phyloP scores from a whole-genome alignment of 495 filamentous ascomycete species.

The Penicillium pulvis region DNA sequence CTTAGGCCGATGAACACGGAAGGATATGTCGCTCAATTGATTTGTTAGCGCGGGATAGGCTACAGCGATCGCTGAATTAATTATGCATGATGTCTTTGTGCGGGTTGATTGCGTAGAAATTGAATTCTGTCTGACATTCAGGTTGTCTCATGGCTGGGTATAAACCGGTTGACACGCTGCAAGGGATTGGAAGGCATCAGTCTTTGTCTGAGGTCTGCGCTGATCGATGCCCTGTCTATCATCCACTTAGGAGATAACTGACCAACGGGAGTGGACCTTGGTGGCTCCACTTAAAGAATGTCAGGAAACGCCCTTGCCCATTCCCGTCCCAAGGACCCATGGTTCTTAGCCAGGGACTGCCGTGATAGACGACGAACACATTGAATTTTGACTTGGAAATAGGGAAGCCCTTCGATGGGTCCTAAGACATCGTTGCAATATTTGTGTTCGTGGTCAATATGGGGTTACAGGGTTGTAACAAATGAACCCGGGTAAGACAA shows the following conservation, averaged over 20 bases:
- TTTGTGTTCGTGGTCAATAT: background rate
- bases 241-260: conserved; percentile 8
- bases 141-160: background rate
- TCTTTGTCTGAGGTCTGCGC: conserved; percentile 4
- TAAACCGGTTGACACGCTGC: conserved; percentile 18
- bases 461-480: conserved; percentile 2
- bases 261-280: conserved; percentile 10
- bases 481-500: conserved; percentile 10
- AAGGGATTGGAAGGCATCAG: conserved; percentile 16
- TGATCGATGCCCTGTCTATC: conserved; percentile 31
- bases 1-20: conserved; percentile 12
- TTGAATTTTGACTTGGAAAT: background rate
- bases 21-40: conserved; percentile 7
- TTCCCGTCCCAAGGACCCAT: conserved; percentile 15
- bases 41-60: background rate
- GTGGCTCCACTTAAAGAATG: conserved; percentile 1
- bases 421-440: background rate
- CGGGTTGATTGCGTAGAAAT: background rate
- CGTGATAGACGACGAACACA: background rate
- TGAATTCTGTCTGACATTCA: background rate
- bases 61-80: conserved; percentile 2
- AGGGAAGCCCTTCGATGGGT: background rate
- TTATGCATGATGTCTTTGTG: background rate
- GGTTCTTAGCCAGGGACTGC: background rate
- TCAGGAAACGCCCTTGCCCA: conserved; percentile 16